Evolutionary conservation across 1,139 yeast genomes (phyloP), one percentile per base, ranked within the genome.

Genomic region (Suhomyces wounanorum): DNA sequence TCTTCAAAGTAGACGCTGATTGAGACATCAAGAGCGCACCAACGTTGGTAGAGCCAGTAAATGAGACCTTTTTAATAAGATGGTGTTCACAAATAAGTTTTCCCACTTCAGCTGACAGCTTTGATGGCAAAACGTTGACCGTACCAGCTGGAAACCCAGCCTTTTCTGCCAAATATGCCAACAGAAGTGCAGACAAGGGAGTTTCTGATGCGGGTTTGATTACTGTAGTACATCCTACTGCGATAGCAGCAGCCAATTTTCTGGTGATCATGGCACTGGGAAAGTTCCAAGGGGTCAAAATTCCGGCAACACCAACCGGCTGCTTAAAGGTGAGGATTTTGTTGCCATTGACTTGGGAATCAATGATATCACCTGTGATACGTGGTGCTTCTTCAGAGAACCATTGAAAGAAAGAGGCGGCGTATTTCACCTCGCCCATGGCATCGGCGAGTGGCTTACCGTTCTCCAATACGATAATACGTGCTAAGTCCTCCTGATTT

Each of bases 241-340:
- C 97, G 18, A 90, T 63, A 1, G 96, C 96, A 28, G 97, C 96
- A 28, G 90, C 97, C 46, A 88, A 79, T 68, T 92, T 92, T 60
- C 98, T 79, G 1, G 97, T 83, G 55, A 92, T 89, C 98, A 92
- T 92, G 6, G 97, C 96, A 48, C 87, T 77, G 16, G 98, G 98
- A 73, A 92, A 92, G 69, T 92, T 92, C 97, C 97, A 92, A 17
- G 98, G 98, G 4, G 97, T 89, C 59, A 92, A 77, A 53, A 92
- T 83, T 28, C 96, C 97, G 61, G 94, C 89, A 1, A 89, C 96
- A 18, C 97, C 97, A 48, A 92, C 79, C 14, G 65, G 70, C 52
- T 59, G 72, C 23, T 64, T 59, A 30, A 64, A 39, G 6, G 67
- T 60, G 40, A 65, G 33, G 42, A 66, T 64, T 36, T 55, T 58